These are phyloP conservation scores for Aureobasidium sp. DNA, from an alignment of 2,329 filamentous ascomycete genomes.

Conservation along the genomic window DNA sequence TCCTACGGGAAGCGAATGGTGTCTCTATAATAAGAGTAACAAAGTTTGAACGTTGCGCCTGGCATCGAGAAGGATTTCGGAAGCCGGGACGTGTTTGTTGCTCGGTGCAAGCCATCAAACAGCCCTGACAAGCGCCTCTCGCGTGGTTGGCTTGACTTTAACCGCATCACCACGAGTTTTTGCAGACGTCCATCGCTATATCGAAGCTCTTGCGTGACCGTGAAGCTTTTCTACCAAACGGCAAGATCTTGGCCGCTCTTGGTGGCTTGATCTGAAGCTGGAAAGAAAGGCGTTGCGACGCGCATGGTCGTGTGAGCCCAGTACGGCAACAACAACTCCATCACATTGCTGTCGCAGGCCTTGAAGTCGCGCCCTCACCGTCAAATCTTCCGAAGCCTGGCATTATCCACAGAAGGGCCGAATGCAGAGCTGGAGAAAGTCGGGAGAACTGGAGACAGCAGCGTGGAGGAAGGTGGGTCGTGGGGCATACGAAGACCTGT, in stretches of 20 bases:
- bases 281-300: background rate
- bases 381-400: conserved; percentile 1
- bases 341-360: background rate
- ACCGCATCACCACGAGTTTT: background rate
- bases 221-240: background rate
- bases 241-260: background rate
- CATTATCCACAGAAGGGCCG: conserved; percentile 13
- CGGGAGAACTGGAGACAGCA: conserved; percentile 44
- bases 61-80: background rate
- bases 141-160: conserved; percentile 9
- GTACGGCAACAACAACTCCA: background rate
- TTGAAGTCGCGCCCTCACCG: background rate
- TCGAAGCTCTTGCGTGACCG: background rate
- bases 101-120: conserved; percentile 1
- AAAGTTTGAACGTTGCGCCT: background rate
- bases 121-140: conserved; percentile 6
- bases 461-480: conserved; percentile 30
- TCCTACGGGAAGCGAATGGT: background rate
- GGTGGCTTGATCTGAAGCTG: background rate
- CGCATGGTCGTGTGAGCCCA: background rate
- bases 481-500: conserved; percentile 14
- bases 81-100: background rate
- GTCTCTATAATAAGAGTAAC: background rate
- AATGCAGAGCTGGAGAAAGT: conserved; percentile 41
- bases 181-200: background rate